Base-by-base conservation (phyloP, 164 flowering plant genomes). In the Stephania yunnanensis region DNA sequence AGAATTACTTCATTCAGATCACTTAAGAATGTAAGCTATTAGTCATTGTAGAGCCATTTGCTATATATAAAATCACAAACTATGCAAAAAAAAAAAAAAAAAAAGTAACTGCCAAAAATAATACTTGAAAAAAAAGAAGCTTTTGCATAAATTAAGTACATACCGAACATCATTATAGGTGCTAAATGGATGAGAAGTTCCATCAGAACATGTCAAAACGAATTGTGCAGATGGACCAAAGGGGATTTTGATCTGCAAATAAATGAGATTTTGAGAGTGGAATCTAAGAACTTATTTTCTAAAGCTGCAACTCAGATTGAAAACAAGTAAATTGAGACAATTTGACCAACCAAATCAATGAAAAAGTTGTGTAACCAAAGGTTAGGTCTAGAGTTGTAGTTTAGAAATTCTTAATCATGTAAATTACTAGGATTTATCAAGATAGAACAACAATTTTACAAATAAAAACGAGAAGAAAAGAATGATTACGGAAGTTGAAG, bases 161-260 rank as follows among this genome's bases (percentile, higher is more conserved):
- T 86, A 95, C 97, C 97, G 75, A 70, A 91, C 85, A 78, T 87
- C 89, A 71, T 81, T 77, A 71, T 82, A 69, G n/a, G 97, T 84
- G 74, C 81, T 87, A 61, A 91, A 84, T 58, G 94, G 93, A 82
- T 85, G 81, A 69, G 95, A 90, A 61, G 92, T 89, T 22, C 97
- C 94, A 85, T 91, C 83, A 13, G 90, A 79, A 81, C 88, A 85
- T 69, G 88, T 89, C 76, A 95, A 77, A 75, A 93, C 94, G 86
- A 93, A 91, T 66, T 93, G 97, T 36, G 94, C 72, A 77, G 97
- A 88, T 48, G 86, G 82, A 44, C 98, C 97, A 78, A 81, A 71
- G 19, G 98, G 97, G 78, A 95, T 77, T 82, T 89, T 92, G 73
- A 93, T 88, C 98, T 95, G 95, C 82, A 83, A 76, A 36, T 73